phyloP scores from a whole-genome alignment of 768 basidiomycete species.

The Boletales sp. region DNA sequence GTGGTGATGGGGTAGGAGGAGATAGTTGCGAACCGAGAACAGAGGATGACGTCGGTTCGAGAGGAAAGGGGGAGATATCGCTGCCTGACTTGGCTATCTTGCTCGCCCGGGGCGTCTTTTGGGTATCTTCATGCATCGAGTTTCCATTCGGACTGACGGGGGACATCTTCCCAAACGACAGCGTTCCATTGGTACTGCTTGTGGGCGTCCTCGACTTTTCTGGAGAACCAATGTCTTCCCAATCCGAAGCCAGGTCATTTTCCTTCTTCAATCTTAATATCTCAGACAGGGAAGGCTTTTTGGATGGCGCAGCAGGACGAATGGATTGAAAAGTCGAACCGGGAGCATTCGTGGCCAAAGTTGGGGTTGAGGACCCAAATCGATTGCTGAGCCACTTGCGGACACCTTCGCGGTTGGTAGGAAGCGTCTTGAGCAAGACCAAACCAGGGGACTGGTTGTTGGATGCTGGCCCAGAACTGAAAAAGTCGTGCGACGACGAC shows the following conservation, averaged over 20 bases:
- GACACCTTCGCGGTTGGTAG: constrained; percentile 73
- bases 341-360: constrained; percentile 35
- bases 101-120: constrained; percentile 34
- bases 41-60: constrained; percentile 16
- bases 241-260: constrained; percentile 53
- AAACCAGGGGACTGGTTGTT: constrained; percentile 33
- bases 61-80: constrained; percentile 14
- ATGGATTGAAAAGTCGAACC: constrained; percentile 31
- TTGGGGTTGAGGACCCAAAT: constrained; percentile 43
- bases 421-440: constrained; percentile 48
- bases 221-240: constrained; percentile 55
- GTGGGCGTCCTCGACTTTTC: constrained; percentile 49
- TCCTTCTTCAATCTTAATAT: constrained; percentile 56
- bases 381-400: constrained; percentile 74
- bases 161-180: constrained; percentile 27
- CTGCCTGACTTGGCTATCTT: constrained; percentile 31
- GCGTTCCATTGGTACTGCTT: constrained; percentile 38
- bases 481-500: constrained; percentile 51
- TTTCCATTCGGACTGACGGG: constrained; percentile 27
- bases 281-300: constrained; percentile 69
- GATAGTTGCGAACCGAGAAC: constrained; percentile 31
- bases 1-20: constrained; percentile 43
- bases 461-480: constrained; percentile 31
- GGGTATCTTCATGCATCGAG: constrained; percentile 25
- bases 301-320: constrained; percentile 40